A percentile compares a stretch with the other conserved stretches of the same genome.
Conservation (phyloP, 1,139 yeast species). For the Saccharomyces hybrid region DNA sequence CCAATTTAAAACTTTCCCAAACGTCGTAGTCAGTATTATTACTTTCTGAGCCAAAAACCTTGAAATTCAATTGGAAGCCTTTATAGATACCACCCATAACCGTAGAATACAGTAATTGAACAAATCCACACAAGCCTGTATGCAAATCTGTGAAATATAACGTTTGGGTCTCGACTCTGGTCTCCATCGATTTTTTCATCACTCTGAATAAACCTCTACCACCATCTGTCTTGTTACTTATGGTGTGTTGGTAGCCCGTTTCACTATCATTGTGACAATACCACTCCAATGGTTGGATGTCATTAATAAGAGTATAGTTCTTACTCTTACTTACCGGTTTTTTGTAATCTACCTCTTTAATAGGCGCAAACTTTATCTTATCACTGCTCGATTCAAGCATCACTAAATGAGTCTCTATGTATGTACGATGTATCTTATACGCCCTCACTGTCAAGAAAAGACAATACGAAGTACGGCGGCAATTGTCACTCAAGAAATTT, state of each 20-base stretch:
- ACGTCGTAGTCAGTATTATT: slow-evolving; percentile 23
- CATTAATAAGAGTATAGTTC: slow-evolving; percentile 11
- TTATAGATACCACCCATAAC: slow-evolving; percentile 66
- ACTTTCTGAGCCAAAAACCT: slow-evolving; percentile 37
- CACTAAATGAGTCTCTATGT: not conserved
- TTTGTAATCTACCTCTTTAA: slow-evolving; percentile 8
- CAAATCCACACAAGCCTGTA: slow-evolving; percentile 63
- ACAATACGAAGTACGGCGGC: not conserved
- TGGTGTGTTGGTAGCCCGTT: not conserved
- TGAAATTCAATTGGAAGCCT: slow-evolving; percentile 81
- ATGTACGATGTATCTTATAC: not conserved
- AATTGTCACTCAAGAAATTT: not conserved
- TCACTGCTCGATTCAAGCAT: slow-evolving; percentile 7
- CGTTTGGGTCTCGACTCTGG: slow-evolving; percentile 84
- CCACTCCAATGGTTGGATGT: slow-evolving; percentile 8
- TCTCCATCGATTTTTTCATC: slow-evolving; percentile 28
- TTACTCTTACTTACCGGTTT: slow-evolving; percentile 3
- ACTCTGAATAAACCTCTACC: slow-evolving; percentile 4
- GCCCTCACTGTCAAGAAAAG: not conserved
- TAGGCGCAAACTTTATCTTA: slow-evolving; percentile 13
- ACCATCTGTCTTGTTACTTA: not conserved
- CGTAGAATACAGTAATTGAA: slow-evolving; percentile 78
- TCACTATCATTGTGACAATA: slow-evolving; percentile 1
- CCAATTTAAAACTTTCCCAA: slow-evolving; percentile 27
- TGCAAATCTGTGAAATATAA: slow-evolving; percentile 60